A percentile compares a stretch with the other conserved stretches of the same genome.
Evolutionary conservation across 768 basidiomycete species (phyloP).

Genomic region (Ramaria rubella): DNA sequence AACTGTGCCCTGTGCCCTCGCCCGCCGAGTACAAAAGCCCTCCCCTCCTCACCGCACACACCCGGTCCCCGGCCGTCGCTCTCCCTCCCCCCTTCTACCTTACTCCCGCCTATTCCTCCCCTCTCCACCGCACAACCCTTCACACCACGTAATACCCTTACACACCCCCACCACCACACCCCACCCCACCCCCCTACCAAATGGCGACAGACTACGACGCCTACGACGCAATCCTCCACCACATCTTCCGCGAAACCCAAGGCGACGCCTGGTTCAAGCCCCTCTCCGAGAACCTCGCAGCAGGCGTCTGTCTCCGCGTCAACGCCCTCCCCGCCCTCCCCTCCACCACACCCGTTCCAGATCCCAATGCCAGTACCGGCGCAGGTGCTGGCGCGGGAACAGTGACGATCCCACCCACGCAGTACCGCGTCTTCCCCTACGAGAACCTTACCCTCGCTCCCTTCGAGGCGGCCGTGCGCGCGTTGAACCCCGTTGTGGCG

Average conservation of each 20-base stretch:
- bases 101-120: neutral
- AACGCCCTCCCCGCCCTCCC: too few species aligned
- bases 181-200: too few species aligned
- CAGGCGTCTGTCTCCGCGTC: constrained; percentile 70
- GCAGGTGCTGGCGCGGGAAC: too few species aligned
- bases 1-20: too few species aligned
- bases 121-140: neutral
- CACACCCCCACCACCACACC: neutral
- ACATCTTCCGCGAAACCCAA: constrained; percentile 73
- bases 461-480: constrained; percentile 72
- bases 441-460: constrained; percentile 72
- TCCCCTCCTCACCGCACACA: too few species aligned
- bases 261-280: constrained; percentile 85
- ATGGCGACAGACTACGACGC: constrained; percentile 24
- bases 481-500: constrained; percentile 76
- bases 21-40: too few species aligned
- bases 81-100: too few species aligned
- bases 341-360: too few species aligned
- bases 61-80: too few species aligned
- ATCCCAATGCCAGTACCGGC: too few species aligned
- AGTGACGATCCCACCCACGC: too few species aligned
- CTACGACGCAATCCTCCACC: constrained; percentile 56
- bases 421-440: constrained; percentile 79
- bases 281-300: constrained; percentile 72
- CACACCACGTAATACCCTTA: neutral